Evolutionary conservation across 371 early-diverging fungal genomes (phyloP).

Genomic region (Syncephalastrum monosporum): DNA sequence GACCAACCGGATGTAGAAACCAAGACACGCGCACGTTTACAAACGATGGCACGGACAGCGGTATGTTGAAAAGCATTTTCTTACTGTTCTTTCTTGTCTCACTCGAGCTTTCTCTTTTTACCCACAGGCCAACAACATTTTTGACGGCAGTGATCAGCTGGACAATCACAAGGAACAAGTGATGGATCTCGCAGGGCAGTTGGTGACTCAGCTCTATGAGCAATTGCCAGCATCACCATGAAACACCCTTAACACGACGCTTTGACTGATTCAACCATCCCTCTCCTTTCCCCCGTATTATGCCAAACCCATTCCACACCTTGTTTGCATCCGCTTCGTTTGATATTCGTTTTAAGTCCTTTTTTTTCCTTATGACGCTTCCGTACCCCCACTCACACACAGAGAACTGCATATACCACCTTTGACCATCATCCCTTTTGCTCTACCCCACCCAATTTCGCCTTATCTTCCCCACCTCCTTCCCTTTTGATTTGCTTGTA

Average conservation of each 20-base stretch:
- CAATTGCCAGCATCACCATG: conserved; percentile 41
- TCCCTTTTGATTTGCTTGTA: too few relatives aligned
- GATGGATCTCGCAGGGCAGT: conserved; percentile 27
- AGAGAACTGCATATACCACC: too few relatives aligned
- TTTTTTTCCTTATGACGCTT: neutral
- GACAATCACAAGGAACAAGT: conserved; percentile 38
- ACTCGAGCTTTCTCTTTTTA: too few relatives aligned
- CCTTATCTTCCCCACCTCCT: too few relatives aligned
- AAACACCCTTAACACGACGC: conserved; percentile 11
- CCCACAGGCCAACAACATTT: conserved; percentile 15
- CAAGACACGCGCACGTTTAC: conserved; percentile 16
- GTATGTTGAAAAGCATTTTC: conserved; percentile 8
- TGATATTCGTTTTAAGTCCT: conserved; percentile 2
- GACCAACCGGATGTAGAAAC: conserved; percentile 4
- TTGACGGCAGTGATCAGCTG: conserved; percentile 22
- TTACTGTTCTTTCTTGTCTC: too few relatives aligned
- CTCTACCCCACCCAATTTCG: too few relatives aligned
- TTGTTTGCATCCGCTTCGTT: neutral
- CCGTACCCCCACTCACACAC: too few relatives aligned
- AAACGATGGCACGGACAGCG: conserved; percentile 15
- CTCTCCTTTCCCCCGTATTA: neutral
- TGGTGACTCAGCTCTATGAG: conserved; percentile 37
- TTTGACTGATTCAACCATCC: neutral
- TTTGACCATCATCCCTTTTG: too few relatives aligned
- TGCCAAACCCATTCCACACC: neutral